Percentiles rank a stretch among this genome's conserved stretches.
Conservation (phyloP, 1,139 yeast species). For the Suhomyces bribrorum region DNA sequence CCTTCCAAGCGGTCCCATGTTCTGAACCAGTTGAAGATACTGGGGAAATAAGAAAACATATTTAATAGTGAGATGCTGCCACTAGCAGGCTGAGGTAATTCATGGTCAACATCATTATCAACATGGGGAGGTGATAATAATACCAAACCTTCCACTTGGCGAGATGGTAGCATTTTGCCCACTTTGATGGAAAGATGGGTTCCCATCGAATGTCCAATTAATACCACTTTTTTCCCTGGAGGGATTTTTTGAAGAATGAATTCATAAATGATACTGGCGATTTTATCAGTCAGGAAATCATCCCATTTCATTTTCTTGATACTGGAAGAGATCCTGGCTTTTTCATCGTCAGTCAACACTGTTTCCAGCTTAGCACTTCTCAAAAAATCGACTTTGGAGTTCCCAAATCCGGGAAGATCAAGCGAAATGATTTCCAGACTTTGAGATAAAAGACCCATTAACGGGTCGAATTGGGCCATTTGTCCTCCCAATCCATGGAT, state of each 20-base stretch:
- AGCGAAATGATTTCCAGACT: conserved; percentile 63
- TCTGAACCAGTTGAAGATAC: conserved; percentile 56
- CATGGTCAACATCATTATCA: conserved; percentile 27
- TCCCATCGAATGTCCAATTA: conserved; percentile 81
- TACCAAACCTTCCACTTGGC: conserved; percentile 47
- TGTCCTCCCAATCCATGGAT: conserved; percentile 82
- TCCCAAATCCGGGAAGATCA: conserved; percentile 80
- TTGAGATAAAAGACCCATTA: conserved; percentile 64
- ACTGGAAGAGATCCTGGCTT: conserved; percentile 30
- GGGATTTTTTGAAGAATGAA: conserved; percentile 44
- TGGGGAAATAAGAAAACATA: conserved; percentile 45
- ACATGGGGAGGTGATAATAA: conserved; percentile 60
- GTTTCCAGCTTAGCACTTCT: conserved; percentile 24
- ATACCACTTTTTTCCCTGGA: conserved; percentile 48
- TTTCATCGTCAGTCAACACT: conserved; percentile 26
- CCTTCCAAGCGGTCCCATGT: conserved; percentile 66
- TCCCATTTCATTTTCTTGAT: conserved; percentile 37
- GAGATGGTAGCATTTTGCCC: conserved; percentile 41
- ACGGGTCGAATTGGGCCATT: conserved; percentile 67
- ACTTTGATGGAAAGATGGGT: conserved; percentile 55
- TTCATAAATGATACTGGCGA: conserved; percentile 47
- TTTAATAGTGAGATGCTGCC: conserved; percentile 19
- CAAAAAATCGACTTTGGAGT: conserved; percentile 36
- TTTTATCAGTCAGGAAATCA: conserved; percentile 49
- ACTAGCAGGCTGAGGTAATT: conserved; percentile 3